Evolutionary conservation across 2,329 filamentous ascomycete genomes (phyloP), one percentile per base, ranked within the genome.

Genomic region (Phyllosticta capitalensis): DNA sequence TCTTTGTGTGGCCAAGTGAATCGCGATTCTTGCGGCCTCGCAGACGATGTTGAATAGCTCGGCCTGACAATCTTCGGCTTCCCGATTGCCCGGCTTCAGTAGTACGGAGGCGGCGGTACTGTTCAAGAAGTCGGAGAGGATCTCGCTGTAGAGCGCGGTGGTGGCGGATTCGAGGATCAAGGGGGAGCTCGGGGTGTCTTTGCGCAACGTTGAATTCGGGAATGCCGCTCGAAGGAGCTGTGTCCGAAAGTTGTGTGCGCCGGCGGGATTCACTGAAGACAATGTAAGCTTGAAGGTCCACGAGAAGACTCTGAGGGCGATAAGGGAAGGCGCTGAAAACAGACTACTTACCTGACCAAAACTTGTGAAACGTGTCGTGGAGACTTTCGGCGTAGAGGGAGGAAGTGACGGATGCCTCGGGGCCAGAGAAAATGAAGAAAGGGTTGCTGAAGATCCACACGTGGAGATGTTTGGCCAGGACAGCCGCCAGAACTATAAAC

Each of bases 401-500:
- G 10, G 21, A 9, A 6, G 12, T 14, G 9, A 12, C 12, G 7
- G 12, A 3, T 5, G 21, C 24, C 2, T 45, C 48, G 3, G n/a
- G 22, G n/a, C 52, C 17, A 10, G 20, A 19, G 21, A 62, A 20
- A 5, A 45, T 14, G 17, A 33, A 56, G 49, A 61, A 59, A 0
- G 56, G 49, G 6, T 59, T 52, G 2, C 12, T 9, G 49, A 61
- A 61, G 2, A 61, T 54, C 2, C 26, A 17, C 1, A 9, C 30
- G 9, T 20, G 22, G 21, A 59, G 7, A 9, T 53, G n/a, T 3
- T 59, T 10, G 6, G 53, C 50, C 0, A 61, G 21, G 9, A 52
- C 9, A 7, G 48, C 53, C 1, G 48, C 45, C 17, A 61, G 22
- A 10, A 61, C n/a, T 24, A 61, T 28, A 17, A 54, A 61, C 14